phyloP scores from a whole-genome alignment of 2,329 filamentous ascomycete genomes.

The Pestalotiopsis sp. region DNA sequence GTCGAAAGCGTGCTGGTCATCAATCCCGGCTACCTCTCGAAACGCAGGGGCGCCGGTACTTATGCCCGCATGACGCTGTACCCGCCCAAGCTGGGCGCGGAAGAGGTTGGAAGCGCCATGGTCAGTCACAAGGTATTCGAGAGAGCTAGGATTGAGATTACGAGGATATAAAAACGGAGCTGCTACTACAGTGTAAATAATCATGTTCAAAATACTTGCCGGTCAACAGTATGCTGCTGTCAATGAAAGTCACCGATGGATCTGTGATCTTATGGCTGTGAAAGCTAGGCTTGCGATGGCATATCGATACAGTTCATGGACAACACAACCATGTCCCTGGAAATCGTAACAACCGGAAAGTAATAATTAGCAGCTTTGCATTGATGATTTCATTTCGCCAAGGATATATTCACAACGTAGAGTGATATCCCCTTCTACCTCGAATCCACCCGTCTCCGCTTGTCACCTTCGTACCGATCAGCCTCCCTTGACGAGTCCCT shows the following conservation, averaged over 20 bases:
- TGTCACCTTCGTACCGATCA: conserved; percentile 59
- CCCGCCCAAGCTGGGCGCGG: conserved; percentile 61
- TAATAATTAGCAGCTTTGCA: background rate
- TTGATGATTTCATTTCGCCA: background rate
- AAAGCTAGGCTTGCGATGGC: background rate
- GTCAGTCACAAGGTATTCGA: conserved; percentile 79
- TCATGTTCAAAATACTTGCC: too few relatives aligned
- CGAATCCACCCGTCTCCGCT: conserved; percentile 59
- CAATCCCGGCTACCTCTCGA: conserved; percentile 87
- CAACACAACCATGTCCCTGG: background rate
- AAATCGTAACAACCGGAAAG: background rate
- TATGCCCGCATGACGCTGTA: conserved; percentile 80
- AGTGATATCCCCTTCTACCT: conserved; percentile 26
- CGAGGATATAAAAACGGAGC: conserved; percentile 62
- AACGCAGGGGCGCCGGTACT: conserved; percentile 81
- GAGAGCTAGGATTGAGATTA: conserved; percentile 83
- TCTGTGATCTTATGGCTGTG: background rate
- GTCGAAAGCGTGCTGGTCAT: conserved; percentile 88
- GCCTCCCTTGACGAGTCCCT: conserved; percentile 58
- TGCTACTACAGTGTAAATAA: too few relatives aligned
- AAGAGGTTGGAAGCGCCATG: conserved; percentile 59
- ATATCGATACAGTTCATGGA: background rate
- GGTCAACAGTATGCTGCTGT: too few relatives aligned
- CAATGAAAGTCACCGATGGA: background rate
- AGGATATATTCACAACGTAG: background rate